phyloP scores from a whole-genome alignment of 441 rosid species.

The Omphalea diandra region DNA sequence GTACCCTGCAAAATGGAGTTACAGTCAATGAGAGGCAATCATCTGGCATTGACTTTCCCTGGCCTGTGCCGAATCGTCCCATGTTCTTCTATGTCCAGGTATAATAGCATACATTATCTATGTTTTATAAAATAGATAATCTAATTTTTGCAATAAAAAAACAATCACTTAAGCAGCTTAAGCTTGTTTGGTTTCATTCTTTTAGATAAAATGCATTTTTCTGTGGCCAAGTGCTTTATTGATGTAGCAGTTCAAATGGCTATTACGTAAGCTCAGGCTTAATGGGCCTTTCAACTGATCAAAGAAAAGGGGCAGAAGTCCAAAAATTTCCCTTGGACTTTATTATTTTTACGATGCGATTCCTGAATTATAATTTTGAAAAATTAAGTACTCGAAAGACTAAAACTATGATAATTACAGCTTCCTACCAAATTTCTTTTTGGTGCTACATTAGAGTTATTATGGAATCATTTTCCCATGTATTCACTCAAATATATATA shows the following conservation, averaged over 20 bases:
- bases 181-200: not conserved
- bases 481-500: too few relatives aligned
- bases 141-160: not conserved
- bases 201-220: not conserved
- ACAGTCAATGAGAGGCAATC: conserved; percentile 95
- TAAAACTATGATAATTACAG: too few relatives aligned
- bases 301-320: too few relatives aligned
- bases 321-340: too few relatives aligned
- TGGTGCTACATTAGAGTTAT: too few relatives aligned
- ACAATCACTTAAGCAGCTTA: not conserved
- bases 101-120: not conserved
- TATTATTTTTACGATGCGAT: too few relatives aligned
- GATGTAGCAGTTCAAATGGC: too few relatives aligned
- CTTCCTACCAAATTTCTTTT: too few relatives aligned
- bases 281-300: not conserved
- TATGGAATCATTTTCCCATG: too few relatives aligned
- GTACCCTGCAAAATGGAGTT: conserved; percentile 98
- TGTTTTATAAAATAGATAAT: not conserved
- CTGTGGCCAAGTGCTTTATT: not conserved
- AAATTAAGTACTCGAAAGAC: too few relatives aligned
- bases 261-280: not conserved
- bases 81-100: conserved; percentile 99
- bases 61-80: conserved; percentile 99
- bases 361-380: too few relatives aligned
- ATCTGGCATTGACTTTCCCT: conserved; percentile 93